Base-by-base conservation (phyloP, 768 basidiomycete genomes). In the Mycena belliarum region DNA sequence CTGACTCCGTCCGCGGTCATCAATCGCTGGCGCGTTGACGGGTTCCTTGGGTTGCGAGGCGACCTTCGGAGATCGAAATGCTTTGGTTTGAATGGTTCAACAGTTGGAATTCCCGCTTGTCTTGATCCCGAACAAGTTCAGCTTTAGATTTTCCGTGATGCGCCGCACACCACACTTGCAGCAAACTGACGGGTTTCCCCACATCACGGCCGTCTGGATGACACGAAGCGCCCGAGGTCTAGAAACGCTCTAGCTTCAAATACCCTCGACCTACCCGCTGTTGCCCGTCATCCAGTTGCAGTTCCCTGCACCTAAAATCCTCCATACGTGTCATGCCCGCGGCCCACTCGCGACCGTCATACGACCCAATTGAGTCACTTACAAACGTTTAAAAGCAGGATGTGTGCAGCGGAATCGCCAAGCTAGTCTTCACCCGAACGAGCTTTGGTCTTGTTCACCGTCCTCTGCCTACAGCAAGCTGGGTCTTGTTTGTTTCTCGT, bases 351-450 rank as follows among this genome's bases (percentile, higher is more conserved):
- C 48, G 20, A 50, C 48, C 20, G 42, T 33, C 47, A n/a, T n/a
- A n/a, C n/a, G n/a, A n/a, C n/a, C n/a, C n/a, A n/a, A n/a, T n/a
- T n/a, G n/a, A n/a, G n/a, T n/a, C n/a, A n/a, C n/a, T n/a, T n/a
- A n/a, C n/a, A n/a, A n/a, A n/a, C n/a, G n/a, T 61, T 59, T 61
- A 63, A 60, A 51, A 2, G 20, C 45, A n/a, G 25, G 41, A 40
- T 25, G 6, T 24, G 6, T 21, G 3, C 16, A 23, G 40, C 18
- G 52, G 29, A 40, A 26, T 61, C 64, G 40, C 38, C 57, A 74
- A 74, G 74, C 72, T 71, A 73, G 73, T 59, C 72, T 73, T 73
- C 72, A 72, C 55, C 52, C 63, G 59, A 55, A 69, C 71, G 67
- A 73, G 73, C 72, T 67, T 53, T 54, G 68, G 68, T 69, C 71